These are phyloP conservation scores for Fraxinus anomala DNA, from an alignment of 257 asterid species.

Conservation along the genomic window DNA sequence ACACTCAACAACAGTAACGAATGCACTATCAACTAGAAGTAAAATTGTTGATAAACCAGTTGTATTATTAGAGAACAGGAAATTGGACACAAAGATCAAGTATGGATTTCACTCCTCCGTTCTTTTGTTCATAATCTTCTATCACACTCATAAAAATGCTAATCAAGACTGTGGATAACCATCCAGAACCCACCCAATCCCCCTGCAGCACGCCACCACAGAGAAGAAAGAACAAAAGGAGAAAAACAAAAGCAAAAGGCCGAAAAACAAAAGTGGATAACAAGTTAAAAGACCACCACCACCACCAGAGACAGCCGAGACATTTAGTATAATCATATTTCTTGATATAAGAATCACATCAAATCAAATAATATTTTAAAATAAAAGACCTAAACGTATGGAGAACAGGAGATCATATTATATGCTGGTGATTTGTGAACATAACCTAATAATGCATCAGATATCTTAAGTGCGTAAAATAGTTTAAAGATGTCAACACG, in stretches of 20 bases:
- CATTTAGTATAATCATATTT: slow-evolving; percentile 15
- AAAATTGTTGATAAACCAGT: slow-evolving; percentile 1
- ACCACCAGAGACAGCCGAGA: slow-evolving; percentile 8
- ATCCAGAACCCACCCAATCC: neutral
- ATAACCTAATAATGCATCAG: slow-evolving; percentile 4
- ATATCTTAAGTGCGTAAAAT: slow-evolving; percentile 8
- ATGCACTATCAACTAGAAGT: slow-evolving; percentile 7
- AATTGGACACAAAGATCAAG: neutral
- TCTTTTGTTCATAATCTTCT: neutral
- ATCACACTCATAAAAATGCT: neutral
- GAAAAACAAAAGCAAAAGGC: neutral
- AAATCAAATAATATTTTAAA: neutral
- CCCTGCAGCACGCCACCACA: neutral
- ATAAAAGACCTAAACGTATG: neutral
- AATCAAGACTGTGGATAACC: neutral
- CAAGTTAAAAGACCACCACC: slow-evolving; percentile 17
- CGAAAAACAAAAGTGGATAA: slow-evolving; percentile 10
- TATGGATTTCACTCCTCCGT: neutral
- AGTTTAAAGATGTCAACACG: neutral
- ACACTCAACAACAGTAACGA: slow-evolving; percentile 10
- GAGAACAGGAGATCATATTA: neutral
- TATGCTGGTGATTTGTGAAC: slow-evolving; percentile 1
- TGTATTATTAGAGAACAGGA: neutral
- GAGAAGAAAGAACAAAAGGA: neutral
- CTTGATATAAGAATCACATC: neutral